Percentiles rank a stretch among this genome's conserved stretches.
Conservation (phyloP, 352 stramenopile genomes). For the Globisporangium ultimum region DNA sequence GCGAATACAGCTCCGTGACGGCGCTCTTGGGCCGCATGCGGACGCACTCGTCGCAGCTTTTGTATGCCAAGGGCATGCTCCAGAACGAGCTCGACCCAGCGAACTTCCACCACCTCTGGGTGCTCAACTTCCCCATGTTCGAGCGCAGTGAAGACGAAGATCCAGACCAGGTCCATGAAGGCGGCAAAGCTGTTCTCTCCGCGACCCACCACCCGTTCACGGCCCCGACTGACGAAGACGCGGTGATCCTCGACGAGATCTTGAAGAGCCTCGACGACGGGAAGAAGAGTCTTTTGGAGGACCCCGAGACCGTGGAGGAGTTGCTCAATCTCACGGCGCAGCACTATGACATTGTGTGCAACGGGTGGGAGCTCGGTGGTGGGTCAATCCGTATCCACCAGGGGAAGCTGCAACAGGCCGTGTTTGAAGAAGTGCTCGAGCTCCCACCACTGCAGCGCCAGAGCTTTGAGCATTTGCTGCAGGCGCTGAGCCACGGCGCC, state of each 20-base stretch:
- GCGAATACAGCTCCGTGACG: slow-evolving; percentile 54
- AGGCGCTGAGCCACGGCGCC: slow-evolving; percentile 72
- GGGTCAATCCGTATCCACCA: slow-evolving; percentile 86
- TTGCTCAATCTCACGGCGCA: slow-evolving; percentile 65
- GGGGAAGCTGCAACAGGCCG: slow-evolving; percentile 58
- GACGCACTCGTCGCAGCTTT: slow-evolving; percentile 53
- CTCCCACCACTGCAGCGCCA: slow-evolving; percentile 60
- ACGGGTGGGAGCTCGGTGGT: slow-evolving; percentile 84
- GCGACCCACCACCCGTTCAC: slow-evolving; percentile 89
- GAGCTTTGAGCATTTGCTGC: slow-evolving; percentile 83
- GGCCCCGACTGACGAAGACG: slow-evolving; percentile 48
- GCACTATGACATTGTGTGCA: slow-evolving; percentile 89
- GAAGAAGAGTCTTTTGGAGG: slow-evolving; percentile 38
- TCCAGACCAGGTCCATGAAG: slow-evolving; percentile 8
- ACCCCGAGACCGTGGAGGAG: slow-evolving; percentile 48
- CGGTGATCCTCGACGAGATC: slow-evolving; percentile 42
- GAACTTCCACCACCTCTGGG: slow-evolving; percentile 82
- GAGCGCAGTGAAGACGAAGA: slow-evolving; percentile 62
- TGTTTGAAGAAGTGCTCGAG: slow-evolving; percentile 79
- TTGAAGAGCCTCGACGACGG: slow-evolving; percentile 14
- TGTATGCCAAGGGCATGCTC: slow-evolving; percentile 58
- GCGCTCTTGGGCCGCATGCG: slow-evolving; percentile 64
- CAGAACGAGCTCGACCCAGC: slow-evolving; percentile 56
- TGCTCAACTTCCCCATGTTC: slow-evolving; percentile 89
- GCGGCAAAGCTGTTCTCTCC: slow-evolving; percentile 43